These are phyloP conservation scores for Fraxinus cuspidata DNA, from an alignment of 257 asterid species.

Conservation along the genomic window DNA sequence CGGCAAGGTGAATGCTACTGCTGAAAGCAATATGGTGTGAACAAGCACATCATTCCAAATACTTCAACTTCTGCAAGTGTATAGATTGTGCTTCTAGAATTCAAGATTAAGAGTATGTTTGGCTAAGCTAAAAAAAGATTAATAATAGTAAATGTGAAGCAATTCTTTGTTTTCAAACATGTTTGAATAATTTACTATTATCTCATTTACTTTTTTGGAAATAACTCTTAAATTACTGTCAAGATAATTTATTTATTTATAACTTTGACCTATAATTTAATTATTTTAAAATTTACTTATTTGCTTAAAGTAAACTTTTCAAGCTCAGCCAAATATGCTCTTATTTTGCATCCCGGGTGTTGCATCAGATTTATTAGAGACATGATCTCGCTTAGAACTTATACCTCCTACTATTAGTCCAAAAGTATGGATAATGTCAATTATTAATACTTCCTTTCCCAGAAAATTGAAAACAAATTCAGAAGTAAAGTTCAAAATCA, in stretches of 20 bases:
- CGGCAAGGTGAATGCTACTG: not conserved
- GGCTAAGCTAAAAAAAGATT: no score
- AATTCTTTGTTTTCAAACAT: no score
- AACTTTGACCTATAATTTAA: not conserved
- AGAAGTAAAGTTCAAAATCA: conserved; percentile 1
- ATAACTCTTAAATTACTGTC: not conserved
- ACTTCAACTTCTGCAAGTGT: not conserved
- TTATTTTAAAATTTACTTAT: no score
- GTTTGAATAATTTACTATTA: no score
- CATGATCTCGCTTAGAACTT: no score
- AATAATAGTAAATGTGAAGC: no score
- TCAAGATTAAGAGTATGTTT: not conserved
- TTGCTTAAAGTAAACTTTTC: not conserved
- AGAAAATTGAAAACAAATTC: not conserved
- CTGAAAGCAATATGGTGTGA: not conserved
- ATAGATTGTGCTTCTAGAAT: no score
- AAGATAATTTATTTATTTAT: no score
- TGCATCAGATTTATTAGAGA: not conserved
- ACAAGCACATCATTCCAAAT: not conserved
- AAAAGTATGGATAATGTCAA: not conserved
- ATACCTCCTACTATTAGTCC: not conserved
- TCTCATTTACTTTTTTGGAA: no score
- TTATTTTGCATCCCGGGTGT: not conserved
- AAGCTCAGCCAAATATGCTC: not conserved
- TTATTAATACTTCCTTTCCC: not conserved